Percentiles rank a stretch among this genome's conserved stretches.
Evolutionary conservation across 148 eudicot genomes (phyloP).

Genomic region (Rhododendron henanense): DNA sequence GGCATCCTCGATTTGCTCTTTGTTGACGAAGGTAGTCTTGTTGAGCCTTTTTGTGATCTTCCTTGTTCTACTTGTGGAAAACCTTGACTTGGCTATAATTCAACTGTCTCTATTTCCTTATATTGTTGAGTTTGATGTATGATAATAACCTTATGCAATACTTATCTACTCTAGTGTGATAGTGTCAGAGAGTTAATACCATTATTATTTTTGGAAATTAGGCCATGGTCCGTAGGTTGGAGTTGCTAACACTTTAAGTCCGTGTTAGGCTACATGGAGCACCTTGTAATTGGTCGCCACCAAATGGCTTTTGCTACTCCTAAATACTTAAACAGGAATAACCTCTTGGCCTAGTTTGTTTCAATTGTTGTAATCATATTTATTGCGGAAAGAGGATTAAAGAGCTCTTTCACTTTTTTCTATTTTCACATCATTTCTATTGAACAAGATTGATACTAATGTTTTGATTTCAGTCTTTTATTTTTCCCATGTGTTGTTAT

Average conservation of each 20-base stretch:
- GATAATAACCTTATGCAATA: background rate
- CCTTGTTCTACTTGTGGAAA: background rate
- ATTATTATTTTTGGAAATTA: too few species aligned
- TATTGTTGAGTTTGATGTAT: background rate
- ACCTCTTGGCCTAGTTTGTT: background rate
- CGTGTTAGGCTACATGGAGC: background rate
- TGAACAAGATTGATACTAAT: background rate
- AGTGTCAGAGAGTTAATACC: background rate
- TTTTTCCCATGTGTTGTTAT: background rate
- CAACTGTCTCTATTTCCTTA: background rate
- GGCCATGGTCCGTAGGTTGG: too few species aligned
- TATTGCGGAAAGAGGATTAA: background rate
- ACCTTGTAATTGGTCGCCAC: background rate
- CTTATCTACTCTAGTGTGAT: background rate
- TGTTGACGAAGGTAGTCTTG: slow-evolving; percentile 45
- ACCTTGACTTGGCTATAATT: background rate
- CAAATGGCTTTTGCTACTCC: background rate
- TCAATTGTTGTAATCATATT: background rate
- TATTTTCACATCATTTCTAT: background rate
- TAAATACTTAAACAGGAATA: background rate
- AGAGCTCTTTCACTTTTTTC: background rate
- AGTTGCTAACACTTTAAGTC: background rate
- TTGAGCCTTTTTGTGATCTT: background rate
- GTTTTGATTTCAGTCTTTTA: background rate
- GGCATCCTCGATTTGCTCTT: slow-evolving; percentile 65